Percentiles rank a stretch among this genome's conserved stretches.
Evolutionary conservation across 192 early-diverging fungal genomes (phyloP).

Genomic region (Rhizophagus clarus): DNA sequence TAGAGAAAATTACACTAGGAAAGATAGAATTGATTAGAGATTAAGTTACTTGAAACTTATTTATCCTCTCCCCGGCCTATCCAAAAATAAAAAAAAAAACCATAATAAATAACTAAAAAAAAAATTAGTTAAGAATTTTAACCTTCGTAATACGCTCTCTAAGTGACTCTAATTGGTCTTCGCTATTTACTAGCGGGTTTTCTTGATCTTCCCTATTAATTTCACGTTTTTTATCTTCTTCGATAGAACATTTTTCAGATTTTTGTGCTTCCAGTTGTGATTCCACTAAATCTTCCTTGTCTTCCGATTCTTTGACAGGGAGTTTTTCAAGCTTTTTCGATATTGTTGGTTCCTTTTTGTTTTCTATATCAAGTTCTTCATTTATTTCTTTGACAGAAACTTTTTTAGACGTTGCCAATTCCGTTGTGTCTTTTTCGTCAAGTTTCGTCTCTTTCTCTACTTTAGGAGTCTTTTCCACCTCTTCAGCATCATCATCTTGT

Average conservation of each 20-base stretch:
- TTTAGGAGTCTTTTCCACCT: slow-evolving; percentile 42
- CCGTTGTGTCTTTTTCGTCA: slow-evolving; percentile 41
- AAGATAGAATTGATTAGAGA: background rate
- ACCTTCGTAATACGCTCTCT: slow-evolving; percentile 9
- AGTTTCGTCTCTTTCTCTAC: slow-evolving; percentile 45
- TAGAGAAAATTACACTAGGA: slow-evolving; percentile 12
- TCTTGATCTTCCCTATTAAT: background rate
- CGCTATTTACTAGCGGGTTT: background rate
- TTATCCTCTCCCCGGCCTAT: background rate
- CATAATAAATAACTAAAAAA: background rate
- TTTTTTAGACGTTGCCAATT: slow-evolving; percentile 15
- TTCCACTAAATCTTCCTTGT: background rate
- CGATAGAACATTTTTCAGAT: background rate
- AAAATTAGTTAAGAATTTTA: background rate
- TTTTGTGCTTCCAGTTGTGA: background rate
- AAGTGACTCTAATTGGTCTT: background rate
- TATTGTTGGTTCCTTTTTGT: background rate
- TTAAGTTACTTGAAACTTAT: background rate
- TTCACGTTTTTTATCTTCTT: background rate
- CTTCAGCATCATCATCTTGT: slow-evolving; percentile 48
- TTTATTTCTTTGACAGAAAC: too few relatives aligned
- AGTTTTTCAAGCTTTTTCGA: background rate
- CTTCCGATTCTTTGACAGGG: background rate
- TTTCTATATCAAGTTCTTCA: background rate
- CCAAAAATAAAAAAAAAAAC: background rate